Conservation (phyloP, 495 filamentous ascomycete genomes). For the Podospora bellae-mahoneyi region DNA sequence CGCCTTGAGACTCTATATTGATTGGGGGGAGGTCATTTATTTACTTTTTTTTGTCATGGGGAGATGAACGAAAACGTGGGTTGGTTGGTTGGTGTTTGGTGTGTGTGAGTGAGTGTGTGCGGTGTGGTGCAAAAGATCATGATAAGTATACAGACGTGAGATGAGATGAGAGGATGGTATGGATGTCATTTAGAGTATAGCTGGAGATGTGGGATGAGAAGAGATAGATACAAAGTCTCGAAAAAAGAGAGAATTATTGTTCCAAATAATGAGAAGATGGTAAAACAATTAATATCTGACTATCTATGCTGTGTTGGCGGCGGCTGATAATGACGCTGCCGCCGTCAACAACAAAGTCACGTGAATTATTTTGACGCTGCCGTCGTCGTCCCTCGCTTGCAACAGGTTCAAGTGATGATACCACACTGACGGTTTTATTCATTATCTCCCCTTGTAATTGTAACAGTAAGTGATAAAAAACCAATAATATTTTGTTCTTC, state of each 20-base stretch:
- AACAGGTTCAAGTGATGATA: too few relatives aligned
- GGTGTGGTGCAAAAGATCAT: background rate
- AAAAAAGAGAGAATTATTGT: background rate
- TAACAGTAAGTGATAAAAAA: background rate
- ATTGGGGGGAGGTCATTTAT: background rate
- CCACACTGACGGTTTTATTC: background rate
- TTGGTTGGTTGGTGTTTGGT: background rate
- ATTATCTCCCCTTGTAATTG: background rate
- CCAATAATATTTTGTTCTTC: background rate
- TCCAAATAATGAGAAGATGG: background rate
- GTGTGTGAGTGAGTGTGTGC: background rate
- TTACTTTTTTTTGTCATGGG: background rate
- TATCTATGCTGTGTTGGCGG: background rate
- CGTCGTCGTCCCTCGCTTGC: background rate
- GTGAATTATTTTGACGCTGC: background rate
- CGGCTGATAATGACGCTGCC: background rate
- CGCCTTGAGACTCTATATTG: background rate
- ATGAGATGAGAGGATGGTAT: background rate
- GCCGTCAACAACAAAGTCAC: background rate
- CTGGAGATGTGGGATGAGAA: background rate
- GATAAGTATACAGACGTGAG: background rate
- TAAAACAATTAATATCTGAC: background rate
- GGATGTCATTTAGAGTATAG: background rate
- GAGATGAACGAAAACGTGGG: background rate
- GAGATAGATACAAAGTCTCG: background rate